Base-by-base conservation (phyloP, 2,329 filamentous ascomycete species). In the Colletotrichum spinosum region DNA sequence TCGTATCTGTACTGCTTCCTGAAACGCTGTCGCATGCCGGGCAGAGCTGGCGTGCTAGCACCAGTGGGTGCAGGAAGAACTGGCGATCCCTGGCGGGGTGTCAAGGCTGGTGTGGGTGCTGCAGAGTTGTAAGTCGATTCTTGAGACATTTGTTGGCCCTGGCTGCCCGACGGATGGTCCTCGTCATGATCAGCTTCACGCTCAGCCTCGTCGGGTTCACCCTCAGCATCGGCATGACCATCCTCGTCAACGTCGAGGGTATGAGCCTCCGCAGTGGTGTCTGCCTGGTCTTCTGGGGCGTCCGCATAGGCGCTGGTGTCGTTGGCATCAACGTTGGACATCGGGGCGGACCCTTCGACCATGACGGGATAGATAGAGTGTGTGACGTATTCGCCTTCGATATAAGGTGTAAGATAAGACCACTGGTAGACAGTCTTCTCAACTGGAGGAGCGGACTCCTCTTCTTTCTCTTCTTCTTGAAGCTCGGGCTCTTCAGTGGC, bases 1-100 rank as follows among this genome's bases (percentile, higher is more conserved):
- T 79, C 80, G 71, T 84, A 88, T 3, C 74, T 72, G 69, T 79
- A 87, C 49, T 69, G 67, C 55, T 69, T 66, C 7, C 67, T 51
- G n/a, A 58, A 56, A 11, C 49, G 48, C 11, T 65, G 60, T 52
- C 44, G 77, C 69, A 44, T 75, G 66, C 60, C 79, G 70, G 63
- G 80, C 72, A 69, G 81, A 71, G 67, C 74, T 57, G 55, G 78
- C 71, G 65, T 84, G 49, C 74, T 72, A 11, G 65, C 60, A 6
- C 72, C 67, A 3, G 68, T 69, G 42, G 69, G 71, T 10, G 70
- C 69, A 10, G 75, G 53, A 25, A 57, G 74, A 4, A 72, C 74
- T 2, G 78, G 80, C 1, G 81, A 80, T 25, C 77, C 79, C 44
- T 74, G 70, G 1, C 73, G 73, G 2, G 79, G 79, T 1, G 79